Evolutionary conservation across 2,329 filamentous ascomycete species (phyloP).

Genomic region (Sporothrix protearum): DNA sequence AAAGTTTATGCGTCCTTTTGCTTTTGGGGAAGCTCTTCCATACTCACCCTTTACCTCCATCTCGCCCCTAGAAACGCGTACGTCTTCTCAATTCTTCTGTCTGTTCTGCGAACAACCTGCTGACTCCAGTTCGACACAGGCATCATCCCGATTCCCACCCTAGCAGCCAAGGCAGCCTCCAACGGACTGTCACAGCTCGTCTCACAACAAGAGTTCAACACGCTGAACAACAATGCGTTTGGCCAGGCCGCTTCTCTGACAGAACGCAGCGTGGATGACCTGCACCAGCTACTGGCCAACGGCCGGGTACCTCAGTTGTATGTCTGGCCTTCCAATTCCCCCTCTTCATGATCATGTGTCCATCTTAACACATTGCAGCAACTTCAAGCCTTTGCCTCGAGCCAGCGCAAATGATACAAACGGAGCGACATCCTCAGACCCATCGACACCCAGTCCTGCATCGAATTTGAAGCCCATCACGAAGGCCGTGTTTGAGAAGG

Average conservation of each 20-base stretch:
- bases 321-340: neutral
- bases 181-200: slow-evolving; percentile 51
- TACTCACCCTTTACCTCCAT: slow-evolving; percentile 79
- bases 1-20: slow-evolving; percentile 47
- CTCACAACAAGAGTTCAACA: slow-evolving; percentile 56
- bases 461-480: slow-evolving; percentile 50
- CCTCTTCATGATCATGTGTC: neutral
- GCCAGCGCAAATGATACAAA: slow-evolving; percentile 30
- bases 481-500: slow-evolving; percentile 46
- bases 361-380: slow-evolving; percentile 39
- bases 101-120: neutral
- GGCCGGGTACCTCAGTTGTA: slow-evolving; percentile 70
- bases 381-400: slow-evolving; percentile 54
- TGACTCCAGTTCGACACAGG: slow-evolving; percentile 42
- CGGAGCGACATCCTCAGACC: slow-evolving; percentile 22
- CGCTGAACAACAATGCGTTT: slow-evolving; percentile 63
- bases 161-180: slow-evolving; percentile 55
- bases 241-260: slow-evolving; percentile 12
- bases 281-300: slow-evolving; percentile 66
- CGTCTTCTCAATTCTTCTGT: slow-evolving; percentile 29
- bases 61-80: slow-evolving; percentile 73
- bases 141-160: slow-evolving; percentile 61
- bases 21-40: slow-evolving; percentile 72
- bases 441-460: slow-evolving; percentile 35
- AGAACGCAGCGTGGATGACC: slow-evolving; percentile 67